A percentile compares a stretch with the other conserved stretches of the same genome.
phyloP scores from a whole-genome alignment of 2,329 filamentous ascomycete genomes.

The Botrytis pseudocinerea region DNA sequence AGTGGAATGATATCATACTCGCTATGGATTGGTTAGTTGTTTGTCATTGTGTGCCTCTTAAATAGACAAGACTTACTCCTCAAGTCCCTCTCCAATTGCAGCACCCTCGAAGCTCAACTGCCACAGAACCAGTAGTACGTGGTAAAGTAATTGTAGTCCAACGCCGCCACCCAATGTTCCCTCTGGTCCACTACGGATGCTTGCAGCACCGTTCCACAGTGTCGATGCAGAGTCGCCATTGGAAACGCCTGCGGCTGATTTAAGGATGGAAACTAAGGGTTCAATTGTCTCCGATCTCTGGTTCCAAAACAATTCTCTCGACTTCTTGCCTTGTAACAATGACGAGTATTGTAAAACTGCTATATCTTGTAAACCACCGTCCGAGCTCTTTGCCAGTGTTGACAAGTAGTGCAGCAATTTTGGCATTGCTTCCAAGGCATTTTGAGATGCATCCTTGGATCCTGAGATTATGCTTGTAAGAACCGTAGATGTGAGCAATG shows the following conservation, averaged over 20 bases:
- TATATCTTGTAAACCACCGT: conserved; percentile 91
- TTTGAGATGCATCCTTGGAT: conserved; percentile 61
- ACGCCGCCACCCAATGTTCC: conserved; percentile 74
- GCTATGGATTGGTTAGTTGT: conserved; percentile 50
- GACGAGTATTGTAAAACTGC: conserved; percentile 89
- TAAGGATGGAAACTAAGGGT: conserved; percentile 80
- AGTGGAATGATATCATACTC: conserved; percentile 91
- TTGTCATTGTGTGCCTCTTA: neutral
- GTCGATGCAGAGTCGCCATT: conserved; percentile 62
- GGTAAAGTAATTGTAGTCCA: conserved; percentile 88
- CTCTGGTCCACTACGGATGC: conserved; percentile 60
- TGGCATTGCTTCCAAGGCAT: conserved; percentile 67
- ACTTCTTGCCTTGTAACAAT: conserved; percentile 71
- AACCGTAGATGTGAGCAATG: conserved; percentile 85
- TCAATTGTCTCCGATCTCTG: conserved; percentile 81
- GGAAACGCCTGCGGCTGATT: conserved; percentile 72
- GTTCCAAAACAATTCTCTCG: conserved; percentile 85
- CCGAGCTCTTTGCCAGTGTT: conserved; percentile 77
- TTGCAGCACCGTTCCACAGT: conserved; percentile 59
- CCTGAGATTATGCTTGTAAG: conserved; percentile 75
- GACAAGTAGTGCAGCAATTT: conserved; percentile 85
- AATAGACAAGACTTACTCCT: conserved; percentile 64
- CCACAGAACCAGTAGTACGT: conserved; percentile 91
- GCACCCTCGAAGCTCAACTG: conserved; percentile 94
- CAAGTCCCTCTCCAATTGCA: conserved; percentile 69